phyloP scores from a whole-genome alignment of 1,139 yeast species.

The Tardiomyces blankii region DNA sequence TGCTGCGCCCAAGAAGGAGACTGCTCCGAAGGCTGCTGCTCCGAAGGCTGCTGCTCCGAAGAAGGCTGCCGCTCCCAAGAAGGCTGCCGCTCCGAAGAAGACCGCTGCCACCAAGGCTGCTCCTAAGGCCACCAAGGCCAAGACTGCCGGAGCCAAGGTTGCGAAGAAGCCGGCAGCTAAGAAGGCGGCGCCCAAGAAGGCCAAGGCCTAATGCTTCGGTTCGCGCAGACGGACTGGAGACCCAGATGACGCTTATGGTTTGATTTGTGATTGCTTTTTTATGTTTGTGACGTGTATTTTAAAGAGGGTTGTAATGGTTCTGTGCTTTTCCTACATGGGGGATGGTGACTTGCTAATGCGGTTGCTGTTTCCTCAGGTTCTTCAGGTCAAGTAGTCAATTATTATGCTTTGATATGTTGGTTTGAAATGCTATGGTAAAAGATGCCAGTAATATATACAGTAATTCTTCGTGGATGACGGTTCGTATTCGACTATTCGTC shows the following conservation, averaged over 20 bases:
- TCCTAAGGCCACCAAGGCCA: constrained; percentile 14
- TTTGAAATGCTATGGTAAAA: too few relatives aligned
- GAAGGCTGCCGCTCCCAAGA: constrained; percentile 37
- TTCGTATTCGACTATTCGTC: too few relatives aligned
- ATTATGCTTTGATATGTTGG: too few relatives aligned
- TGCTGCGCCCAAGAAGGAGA: constrained; percentile 8
- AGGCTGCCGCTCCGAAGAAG: constrained; percentile 43
- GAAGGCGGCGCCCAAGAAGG: constrained; percentile 15
- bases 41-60: constrained; percentile 34
- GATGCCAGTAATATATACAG: too few relatives aligned
- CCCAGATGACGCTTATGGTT: background rate
- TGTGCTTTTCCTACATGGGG: background rate
- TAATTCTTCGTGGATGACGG: too few relatives aligned
- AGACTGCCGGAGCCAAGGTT: constrained; percentile 9
- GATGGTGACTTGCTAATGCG: constrained; percentile 3
- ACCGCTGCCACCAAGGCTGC: constrained; percentile 37
- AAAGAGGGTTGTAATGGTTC: background rate
- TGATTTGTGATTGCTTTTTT: background rate
- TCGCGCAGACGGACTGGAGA: background rate
- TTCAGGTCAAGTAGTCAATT: too few relatives aligned
- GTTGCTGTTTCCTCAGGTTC: too few relatives aligned
- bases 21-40: constrained; percentile 21
- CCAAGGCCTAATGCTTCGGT: constrained; percentile 9
- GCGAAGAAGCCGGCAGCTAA: constrained; percentile 23
- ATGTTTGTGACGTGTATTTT: background rate